A percentile compares a stretch with the other conserved stretches of the same genome.
Evolutionary conservation across 768 basidiomycete genomes (phyloP).

Genomic region (Suillus hirtellus): DNA sequence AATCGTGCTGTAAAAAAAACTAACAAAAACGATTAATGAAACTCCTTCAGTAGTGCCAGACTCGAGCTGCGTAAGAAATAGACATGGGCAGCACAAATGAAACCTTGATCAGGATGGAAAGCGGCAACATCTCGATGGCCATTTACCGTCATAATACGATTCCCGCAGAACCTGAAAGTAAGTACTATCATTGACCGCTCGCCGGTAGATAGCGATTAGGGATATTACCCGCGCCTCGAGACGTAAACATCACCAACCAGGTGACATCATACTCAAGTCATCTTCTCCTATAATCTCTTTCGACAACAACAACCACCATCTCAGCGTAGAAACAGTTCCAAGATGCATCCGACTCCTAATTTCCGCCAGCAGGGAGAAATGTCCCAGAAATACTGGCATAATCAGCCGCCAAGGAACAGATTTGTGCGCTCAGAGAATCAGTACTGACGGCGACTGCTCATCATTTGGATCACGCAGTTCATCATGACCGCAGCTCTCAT

Average conservation of each 20-base stretch:
- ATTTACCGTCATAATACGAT: not conserved
- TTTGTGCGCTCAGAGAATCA: slow-evolving; percentile 22
- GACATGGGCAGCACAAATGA: not conserved
- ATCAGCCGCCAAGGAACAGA: slow-evolving; percentile 34
- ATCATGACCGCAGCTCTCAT: slow-evolving; percentile 30
- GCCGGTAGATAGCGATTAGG: not conserved
- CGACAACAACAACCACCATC: slow-evolving; percentile 1
- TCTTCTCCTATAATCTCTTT: slow-evolving; percentile 23
- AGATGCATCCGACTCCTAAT: slow-evolving; percentile 28
- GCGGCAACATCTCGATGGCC: not conserved
- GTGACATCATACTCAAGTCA: slow-evolving; percentile 30
- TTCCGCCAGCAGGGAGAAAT: slow-evolving; percentile 23
- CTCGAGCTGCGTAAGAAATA: too few relatives aligned
- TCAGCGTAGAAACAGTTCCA: slow-evolving; percentile 2
- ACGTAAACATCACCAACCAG: slow-evolving; percentile 14
- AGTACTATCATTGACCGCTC: not conserved
- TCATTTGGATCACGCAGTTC: slow-evolving; percentile 20
- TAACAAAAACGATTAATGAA: too few relatives aligned
- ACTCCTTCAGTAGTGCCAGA: too few relatives aligned
- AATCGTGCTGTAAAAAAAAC: too few relatives aligned
- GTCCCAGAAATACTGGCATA: slow-evolving; percentile 34
- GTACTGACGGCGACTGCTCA: not conserved
- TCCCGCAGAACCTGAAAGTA: not conserved
- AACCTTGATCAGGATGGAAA: not conserved
- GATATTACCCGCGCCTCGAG: not conserved